Evolutionary conservation across 306 rosid species (phyloP).

Genomic region (Astragalus glycyphyllos): DNA sequence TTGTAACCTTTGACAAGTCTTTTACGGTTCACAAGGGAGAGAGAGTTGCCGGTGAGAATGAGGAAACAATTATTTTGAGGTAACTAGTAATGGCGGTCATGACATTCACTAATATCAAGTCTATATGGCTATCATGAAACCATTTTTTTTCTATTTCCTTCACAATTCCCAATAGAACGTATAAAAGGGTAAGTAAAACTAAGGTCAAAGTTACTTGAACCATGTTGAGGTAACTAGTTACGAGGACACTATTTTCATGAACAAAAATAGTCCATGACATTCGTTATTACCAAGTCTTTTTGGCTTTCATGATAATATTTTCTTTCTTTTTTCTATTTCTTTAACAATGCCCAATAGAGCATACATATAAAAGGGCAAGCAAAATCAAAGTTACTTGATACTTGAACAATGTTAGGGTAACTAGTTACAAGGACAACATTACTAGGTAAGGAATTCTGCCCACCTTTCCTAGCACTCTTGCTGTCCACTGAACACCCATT

Average conservation of each 20-base stretch:
- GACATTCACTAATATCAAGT: no score
- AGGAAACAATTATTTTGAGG: no score
- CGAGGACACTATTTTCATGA: background rate
- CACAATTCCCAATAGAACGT: slow-evolving; percentile 17
- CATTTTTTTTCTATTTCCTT: slow-evolving; percentile 12
- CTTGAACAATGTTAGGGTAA: slow-evolving; percentile 30
- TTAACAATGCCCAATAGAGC: slow-evolving; percentile 23
- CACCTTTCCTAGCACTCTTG: slow-evolving; percentile 16
- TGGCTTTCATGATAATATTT: background rate
- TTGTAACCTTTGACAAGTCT: no score
- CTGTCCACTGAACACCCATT: slow-evolving; percentile 12
- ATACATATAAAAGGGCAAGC: slow-evolving; percentile 24
- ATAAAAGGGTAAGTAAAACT: slow-evolving; percentile 25
- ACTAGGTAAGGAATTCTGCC: slow-evolving; percentile 3
- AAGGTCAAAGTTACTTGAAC: slow-evolving; percentile 24
- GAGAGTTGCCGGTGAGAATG: no score
- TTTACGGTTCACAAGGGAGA: no score
- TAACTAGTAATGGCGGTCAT: no score
- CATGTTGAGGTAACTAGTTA: slow-evolving; percentile 32
- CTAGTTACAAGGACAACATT: slow-evolving; percentile 30
- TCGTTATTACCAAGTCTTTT: no score
- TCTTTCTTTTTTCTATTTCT: slow-evolving; percentile 21
- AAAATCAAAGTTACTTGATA: slow-evolving; percentile 31
- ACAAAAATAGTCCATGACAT: no score
- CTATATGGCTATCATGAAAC: background rate